Percentiles rank a stretch among this genome's conserved stretches.
These are phyloP conservation scores for Tubosaeta brunneosetosa DNA, from an alignment of 768 basidiomycete species.

Conservation along the genomic window DNA sequence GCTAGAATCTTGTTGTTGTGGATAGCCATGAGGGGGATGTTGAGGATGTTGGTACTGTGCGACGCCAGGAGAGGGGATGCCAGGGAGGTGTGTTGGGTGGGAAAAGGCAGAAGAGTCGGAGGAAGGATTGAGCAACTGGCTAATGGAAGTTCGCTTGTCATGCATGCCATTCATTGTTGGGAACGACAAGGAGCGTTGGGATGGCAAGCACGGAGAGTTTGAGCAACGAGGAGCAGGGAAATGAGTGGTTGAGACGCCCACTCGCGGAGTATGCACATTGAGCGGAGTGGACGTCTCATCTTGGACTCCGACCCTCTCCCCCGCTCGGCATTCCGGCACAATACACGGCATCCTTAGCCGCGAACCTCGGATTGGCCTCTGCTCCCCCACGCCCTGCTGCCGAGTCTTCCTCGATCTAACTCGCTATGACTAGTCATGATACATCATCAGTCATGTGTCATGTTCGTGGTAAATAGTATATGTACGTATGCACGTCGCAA, in stretches of 20 bases:
- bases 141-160: slow-evolving; percentile 50
- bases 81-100: slow-evolving; percentile 28
- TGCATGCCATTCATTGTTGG: slow-evolving; percentile 39
- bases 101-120: slow-evolving; percentile 34
- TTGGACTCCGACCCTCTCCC: slow-evolving; percentile 26
- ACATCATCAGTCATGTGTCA: background rate
- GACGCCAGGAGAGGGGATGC: slow-evolving; percentile 21
- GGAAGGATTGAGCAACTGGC: slow-evolving; percentile 47
- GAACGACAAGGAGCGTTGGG: slow-evolving; percentile 12
- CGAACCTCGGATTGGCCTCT: slow-evolving; percentile 20
- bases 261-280: slow-evolving; percentile 27
- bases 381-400: background rate
- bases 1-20: slow-evolving; percentile 26
- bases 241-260: slow-evolving; percentile 30
- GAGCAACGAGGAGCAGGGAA: slow-evolving; percentile 24
- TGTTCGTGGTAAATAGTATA: slow-evolving; percentile 14
- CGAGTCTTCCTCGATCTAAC: background rate
- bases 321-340: slow-evolving; percentile 22
- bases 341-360: slow-evolving; percentile 20
- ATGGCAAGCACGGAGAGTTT: slow-evolving; percentile 6
- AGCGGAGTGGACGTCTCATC: slow-evolving; percentile 26
- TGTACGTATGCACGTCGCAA: slow-evolving; percentile 1
- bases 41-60: slow-evolving; percentile 28
- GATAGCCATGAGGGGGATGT: slow-evolving; percentile 25
- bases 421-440: too few relatives aligned